These are phyloP conservation scores for Fusarium pseudoanthophilum DNA, from an alignment of 2,329 filamentous ascomycete genomes.

Conservation along the genomic window DNA sequence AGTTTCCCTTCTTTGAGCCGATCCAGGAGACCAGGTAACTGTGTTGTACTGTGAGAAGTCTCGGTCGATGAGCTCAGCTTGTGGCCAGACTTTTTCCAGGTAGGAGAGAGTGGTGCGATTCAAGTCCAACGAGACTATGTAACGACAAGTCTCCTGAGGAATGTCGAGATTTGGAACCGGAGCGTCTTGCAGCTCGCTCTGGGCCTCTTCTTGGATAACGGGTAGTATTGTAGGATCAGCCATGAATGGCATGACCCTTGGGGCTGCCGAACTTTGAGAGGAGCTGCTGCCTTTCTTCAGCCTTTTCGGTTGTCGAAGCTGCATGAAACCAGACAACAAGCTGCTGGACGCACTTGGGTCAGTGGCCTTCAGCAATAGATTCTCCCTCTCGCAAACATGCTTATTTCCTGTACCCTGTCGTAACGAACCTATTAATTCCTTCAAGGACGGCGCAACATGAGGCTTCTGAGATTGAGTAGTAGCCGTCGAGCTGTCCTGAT, in stretches of 20 bases:
- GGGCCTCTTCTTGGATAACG: background rate
- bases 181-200: background rate
- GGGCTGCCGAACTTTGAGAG: background rate
- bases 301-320: constrained; percentile 47
- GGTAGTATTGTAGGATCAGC: background rate
- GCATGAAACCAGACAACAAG: constrained; percentile 48
- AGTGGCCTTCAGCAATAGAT: constrained; percentile 22
- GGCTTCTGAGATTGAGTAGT: background rate
- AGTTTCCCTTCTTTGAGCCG: constrained; percentile 41
- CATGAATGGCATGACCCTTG: background rate
- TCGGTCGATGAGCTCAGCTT: constrained; percentile 67
- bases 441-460: background rate
- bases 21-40: constrained; percentile 46
- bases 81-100: constrained; percentile 61
- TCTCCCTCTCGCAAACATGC: background rate
- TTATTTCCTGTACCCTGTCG: constrained; percentile 2
- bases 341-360: constrained; percentile 42
- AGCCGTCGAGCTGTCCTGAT: too few species aligned
- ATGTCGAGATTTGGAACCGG: constrained; percentile 28
- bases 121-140: constrained; percentile 64
- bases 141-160: constrained; percentile 34
- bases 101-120: constrained; percentile 60
- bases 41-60: constrained; percentile 61
- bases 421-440: constrained; percentile 4
- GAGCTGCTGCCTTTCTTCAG: constrained; percentile 8